Conservation (phyloP, 352 stramenopile species). For the Labyrinthula sp. region DNA sequence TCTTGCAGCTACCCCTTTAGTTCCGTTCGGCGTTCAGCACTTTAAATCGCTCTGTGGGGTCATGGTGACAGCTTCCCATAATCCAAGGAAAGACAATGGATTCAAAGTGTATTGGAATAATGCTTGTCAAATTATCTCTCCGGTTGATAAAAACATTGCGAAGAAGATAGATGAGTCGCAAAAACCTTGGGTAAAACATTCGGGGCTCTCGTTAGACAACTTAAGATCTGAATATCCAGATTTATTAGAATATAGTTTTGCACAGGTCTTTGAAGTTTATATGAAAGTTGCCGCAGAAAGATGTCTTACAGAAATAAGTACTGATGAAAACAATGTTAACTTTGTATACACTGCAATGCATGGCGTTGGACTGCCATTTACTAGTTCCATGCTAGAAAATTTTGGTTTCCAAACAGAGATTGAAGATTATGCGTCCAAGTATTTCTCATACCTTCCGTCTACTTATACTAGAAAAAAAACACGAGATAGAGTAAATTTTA, state of each 20-base stretch:
- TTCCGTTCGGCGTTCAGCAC: conserved; percentile 48
- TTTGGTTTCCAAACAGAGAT: conserved; percentile 55
- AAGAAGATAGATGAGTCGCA: conserved; percentile 64
- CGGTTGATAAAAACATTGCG: conserved; percentile 76
- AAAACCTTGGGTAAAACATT: conserved; percentile 45
- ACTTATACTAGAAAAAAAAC: too few relatives aligned
- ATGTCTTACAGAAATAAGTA: conserved; percentile 1
- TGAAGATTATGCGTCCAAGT: not conserved
- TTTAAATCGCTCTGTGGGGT: conserved; percentile 42
- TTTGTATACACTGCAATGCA: conserved; percentile 94
- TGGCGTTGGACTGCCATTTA: conserved; percentile 77
- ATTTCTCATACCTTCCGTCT: conserved; percentile 46
- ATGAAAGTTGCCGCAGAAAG: conserved; percentile 39
- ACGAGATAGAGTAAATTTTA: too few relatives aligned
- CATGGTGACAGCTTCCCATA: conserved; percentile 89
- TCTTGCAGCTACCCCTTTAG: conserved; percentile 79
- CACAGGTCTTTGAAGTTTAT: conserved; percentile 48
- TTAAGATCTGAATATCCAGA: conserved; percentile 3
- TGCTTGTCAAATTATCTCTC: conserved; percentile 85
- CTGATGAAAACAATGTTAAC: conserved; percentile 38
- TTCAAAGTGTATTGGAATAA: conserved; percentile 91
- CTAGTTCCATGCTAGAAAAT: conserved; percentile 57
- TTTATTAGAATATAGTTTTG: conserved; percentile 45
- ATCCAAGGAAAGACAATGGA: conserved; percentile 88
- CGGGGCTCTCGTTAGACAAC: conserved; percentile 1